A percentile compares a stretch with the other conserved stretches of the same genome.
Evolutionary conservation across 75 land plant genomes (phyloP).

Genomic region (Pinus albicaulis): DNA sequence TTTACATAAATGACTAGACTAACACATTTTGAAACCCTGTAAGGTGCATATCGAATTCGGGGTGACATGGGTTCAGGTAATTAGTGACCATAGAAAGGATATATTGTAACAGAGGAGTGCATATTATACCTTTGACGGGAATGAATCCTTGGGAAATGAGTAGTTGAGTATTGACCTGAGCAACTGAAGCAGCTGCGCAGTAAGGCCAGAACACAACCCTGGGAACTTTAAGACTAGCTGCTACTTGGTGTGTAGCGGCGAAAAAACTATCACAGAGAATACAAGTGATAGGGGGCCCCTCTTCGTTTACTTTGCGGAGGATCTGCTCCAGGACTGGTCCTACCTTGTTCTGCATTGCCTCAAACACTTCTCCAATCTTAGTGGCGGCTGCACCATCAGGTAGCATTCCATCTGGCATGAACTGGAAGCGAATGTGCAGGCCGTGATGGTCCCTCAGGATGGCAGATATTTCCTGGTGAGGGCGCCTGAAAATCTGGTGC

Average conservation of each 20-base stretch:
- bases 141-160: neutral
- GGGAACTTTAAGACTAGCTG: neutral
- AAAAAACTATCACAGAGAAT: neutral
- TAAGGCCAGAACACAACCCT: constrained; percentile 9
- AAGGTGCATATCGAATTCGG: no score
- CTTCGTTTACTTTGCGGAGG: neutral
- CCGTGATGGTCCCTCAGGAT: neutral
- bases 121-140: neutral
- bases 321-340: neutral
- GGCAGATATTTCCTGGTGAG: no score
- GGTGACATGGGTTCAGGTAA: no score
- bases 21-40: no score
- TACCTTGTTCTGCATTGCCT: neutral
- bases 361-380: no score
- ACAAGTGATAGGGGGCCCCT: constrained; percentile 6
- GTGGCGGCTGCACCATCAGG: neutral
- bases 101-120: no score
- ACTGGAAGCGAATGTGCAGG: neutral
- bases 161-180: neutral
- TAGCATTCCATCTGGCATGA: neutral
- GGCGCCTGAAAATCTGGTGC: neutral
- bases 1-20: no score
- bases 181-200: constrained; percentile 1
- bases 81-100: no score
- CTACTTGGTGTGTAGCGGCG: neutral